Percentiles rank a stretch among this genome's conserved stretches.
These are phyloP conservation scores for Reutealis trisperma DNA, from an alignment of 345 rosid species.

Conservation along the genomic window DNA sequence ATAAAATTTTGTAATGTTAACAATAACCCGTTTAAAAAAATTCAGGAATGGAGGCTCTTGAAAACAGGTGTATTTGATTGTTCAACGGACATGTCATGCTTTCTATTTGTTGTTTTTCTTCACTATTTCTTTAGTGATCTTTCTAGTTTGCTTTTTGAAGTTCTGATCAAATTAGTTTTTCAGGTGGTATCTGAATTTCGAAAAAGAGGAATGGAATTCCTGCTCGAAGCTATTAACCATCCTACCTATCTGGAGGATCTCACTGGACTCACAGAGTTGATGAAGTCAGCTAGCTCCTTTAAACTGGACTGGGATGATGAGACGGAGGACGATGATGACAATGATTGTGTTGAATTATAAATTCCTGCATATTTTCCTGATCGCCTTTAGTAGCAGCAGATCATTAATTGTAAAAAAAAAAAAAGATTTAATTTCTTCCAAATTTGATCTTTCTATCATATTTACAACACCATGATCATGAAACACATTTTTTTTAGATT, in stretches of 20 bases:
- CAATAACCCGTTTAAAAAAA: not conserved
- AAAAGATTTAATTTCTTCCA: not conserved
- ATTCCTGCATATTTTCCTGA: not conserved
- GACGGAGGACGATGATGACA: conserved; percentile 36
- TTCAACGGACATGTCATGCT: not conserved
- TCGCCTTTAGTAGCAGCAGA: not conserved
- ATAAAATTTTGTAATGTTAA: not conserved
- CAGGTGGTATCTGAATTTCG: conserved; percentile 81
- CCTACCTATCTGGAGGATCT: conserved; percentile 94
- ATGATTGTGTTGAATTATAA: conserved; percentile 44
- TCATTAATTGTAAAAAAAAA: conserved; percentile 18
- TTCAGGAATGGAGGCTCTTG: not conserved
- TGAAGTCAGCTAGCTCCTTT: conserved; percentile 65
- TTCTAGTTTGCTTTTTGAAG: not conserved
- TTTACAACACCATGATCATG: too few species aligned
- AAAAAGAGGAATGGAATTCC: conserved; percentile 62
- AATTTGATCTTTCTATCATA: not conserved
- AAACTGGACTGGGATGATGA: conserved; percentile 75
- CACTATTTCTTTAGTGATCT: not conserved
- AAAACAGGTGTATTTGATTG: not conserved
- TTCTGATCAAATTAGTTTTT: conserved; percentile 11
- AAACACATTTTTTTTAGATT: too few species aligned
- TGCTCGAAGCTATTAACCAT: conserved; percentile 85
- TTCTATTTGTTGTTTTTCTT: not conserved
- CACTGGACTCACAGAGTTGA: conserved; percentile 85